A percentile compares a stretch with the other conserved stretches of the same genome.
Conservation (phyloP, 345 rosid species). For the Ceriops decandra region DNA sequence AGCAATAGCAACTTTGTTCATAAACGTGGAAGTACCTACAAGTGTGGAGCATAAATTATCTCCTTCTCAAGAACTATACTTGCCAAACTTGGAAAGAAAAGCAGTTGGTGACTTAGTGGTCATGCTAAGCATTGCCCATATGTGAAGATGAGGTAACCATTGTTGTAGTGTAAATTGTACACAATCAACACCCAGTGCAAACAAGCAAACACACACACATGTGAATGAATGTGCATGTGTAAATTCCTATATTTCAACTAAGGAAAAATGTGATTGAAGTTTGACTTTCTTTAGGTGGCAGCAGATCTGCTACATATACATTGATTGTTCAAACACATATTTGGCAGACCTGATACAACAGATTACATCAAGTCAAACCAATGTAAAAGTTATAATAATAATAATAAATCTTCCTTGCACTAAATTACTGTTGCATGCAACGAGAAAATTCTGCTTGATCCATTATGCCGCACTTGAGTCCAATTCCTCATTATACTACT, state of each 20-base stretch:
- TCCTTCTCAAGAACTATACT: background rate
- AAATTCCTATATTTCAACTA: background rate
- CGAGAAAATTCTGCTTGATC: background rate
- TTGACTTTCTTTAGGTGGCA: background rate
- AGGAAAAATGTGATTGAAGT: background rate
- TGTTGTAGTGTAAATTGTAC: too few species aligned
- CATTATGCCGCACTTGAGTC: background rate
- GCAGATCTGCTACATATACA: background rate
- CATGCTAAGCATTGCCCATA: background rate
- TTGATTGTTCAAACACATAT: too few species aligned
- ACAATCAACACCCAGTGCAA: too few species aligned
- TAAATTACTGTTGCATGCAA: background rate
- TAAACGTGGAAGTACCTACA: conserved; percentile 46
- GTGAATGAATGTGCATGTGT: background rate
- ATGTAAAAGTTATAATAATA: background rate
- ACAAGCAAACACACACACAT: background rate
- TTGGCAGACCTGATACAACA: background rate
- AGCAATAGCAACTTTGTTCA: conserved; percentile 53
- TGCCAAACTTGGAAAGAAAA: background rate
- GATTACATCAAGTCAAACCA: background rate
- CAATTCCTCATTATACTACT: background rate
- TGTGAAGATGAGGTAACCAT: too few species aligned
- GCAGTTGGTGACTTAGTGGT: background rate
- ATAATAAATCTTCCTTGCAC: background rate
- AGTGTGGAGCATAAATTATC: conserved; percentile 13